Base-by-base conservation (phyloP, 306 rosid genomes). In the Alnus glutinosa region DNA sequence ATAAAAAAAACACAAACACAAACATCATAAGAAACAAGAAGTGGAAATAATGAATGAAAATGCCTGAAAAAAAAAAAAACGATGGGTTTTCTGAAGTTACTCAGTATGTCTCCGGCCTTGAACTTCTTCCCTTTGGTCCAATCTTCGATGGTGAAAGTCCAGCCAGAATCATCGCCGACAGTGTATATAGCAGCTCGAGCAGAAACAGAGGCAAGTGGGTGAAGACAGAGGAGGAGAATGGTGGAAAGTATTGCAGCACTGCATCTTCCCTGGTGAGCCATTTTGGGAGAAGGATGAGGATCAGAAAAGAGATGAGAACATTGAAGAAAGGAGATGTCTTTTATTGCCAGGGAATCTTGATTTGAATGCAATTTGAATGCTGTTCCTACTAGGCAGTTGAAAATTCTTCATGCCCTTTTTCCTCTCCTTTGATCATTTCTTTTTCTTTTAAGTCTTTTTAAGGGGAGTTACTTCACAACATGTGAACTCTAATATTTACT, bases 111-210 rank as follows among this genome's bases (percentile, higher is more conserved):
- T n/a, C 80, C 80, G 2, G 68, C 75, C 34, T 68, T 39, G 75
- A 77, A 77, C 18, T 55, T 77, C 69, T 77, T 77, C 50, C 80
- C 80, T 7, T 55, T 57, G 15, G 75, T 67, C 80, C 80, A 77
- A n/a, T 46, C 54, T 69, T 69, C 46, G 3, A 77, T 69, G 12
- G 54, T 55, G 32, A 37, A 77, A 19, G 48, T 67, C 75, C 69
- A 77, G 0, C 75, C 75, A 44, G 68, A 68, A 34, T 57, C 47
- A 54, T 9, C 80, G 16, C 75, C 80, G 1, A 77, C 69, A 0
- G 36, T 23, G 8, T 54, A 54, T 7, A 54, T 30, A 1, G 80
- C 1, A 3, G 15, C n/a, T 68, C 70, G 19, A 46, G 57, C 75
- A 77, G 75, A 51, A 10, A 28, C 80, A 28, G 46, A 52, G 7